Base-by-base conservation (phyloP, 2,329 filamentous ascomycete species). In the Cadophora gregata region DNA sequence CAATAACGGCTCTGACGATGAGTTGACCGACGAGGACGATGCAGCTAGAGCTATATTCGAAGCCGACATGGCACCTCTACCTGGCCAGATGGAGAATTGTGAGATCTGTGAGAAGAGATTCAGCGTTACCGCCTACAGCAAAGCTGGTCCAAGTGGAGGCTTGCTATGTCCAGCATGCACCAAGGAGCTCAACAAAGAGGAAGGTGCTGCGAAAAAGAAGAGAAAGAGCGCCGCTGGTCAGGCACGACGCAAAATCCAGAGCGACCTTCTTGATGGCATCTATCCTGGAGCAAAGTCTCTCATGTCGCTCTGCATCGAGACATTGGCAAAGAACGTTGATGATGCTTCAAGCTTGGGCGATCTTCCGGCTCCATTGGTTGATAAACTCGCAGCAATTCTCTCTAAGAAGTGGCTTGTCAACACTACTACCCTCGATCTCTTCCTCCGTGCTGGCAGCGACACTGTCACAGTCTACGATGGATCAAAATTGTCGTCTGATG, bases 51-150 rank as follows among this genome's bases (percentile, higher is more conserved):
- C 82, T 72, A 78, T 87, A 21, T 80, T 87, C 74, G 72, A 84
- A 60, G 73, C 84, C 67, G 77, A 79, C 76, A 47, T 79, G 74
- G 69, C 79, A 70, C 67, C 79, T 72, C 60, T 77, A n/a, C 75
- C 73, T 8, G 93, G 93, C 2, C 95, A 98, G 78, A 87, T 95
- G 75, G 93, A 92, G 70, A 94, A 97, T 71, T 98, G 95, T 76
- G 93, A 92, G 69, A 81, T 89, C 3, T 98, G 95, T 78, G 84
- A 86, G 51, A 97, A 96, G 77, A 89, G 93, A 45, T 98, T 98
- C 76, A 97, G 93, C 0, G 94, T 98, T 53, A 97, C 95, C 0
- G 86, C 93, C 0, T 97, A 97, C 80, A 93, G 91, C 69, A 90
- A 93, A 71, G 86, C 89, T 31, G 93, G 92, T 0, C 91, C 92